Percentiles rank a stretch among this genome's conserved stretches.
Conservation (phyloP, 179 eudicot species). For the Vitellaria paradoxa region DNA sequence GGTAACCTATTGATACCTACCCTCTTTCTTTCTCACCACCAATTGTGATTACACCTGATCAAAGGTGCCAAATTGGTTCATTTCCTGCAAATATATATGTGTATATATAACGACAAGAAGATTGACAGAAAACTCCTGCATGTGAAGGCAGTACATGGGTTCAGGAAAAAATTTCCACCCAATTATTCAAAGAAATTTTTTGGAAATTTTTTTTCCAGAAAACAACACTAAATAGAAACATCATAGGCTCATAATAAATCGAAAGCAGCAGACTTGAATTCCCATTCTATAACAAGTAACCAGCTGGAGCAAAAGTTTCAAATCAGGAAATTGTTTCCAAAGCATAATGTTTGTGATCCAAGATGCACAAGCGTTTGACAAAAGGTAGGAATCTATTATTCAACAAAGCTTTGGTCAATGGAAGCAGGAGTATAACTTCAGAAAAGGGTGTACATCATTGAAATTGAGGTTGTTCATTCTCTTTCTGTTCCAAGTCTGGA, state of each 20-base stretch:
- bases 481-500: background rate
- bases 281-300: background rate
- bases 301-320: background rate
- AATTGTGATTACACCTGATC: slow-evolving; percentile 23
- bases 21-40: background rate
- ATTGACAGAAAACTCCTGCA: no score
- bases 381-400: background rate
- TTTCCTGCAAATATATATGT: slow-evolving; percentile 17
- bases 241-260: background rate
- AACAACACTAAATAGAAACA: no score
- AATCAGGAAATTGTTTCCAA: background rate
- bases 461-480: background rate
- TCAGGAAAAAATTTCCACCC: no score
- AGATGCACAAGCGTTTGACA: no score
- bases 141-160: no score
- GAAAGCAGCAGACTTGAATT: background rate
- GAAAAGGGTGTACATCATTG: background rate
- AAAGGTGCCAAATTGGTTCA: background rate
- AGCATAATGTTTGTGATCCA: background rate
- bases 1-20: slow-evolving; percentile 9
- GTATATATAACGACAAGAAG: no score
- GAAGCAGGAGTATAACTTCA: background rate
- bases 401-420: background rate
- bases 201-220: no score
- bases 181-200: no score